Percentiles rank a stretch among this genome's conserved stretches.
Conservation (phyloP, 306 rosid genomes). For the Lathyrus sativus region DNA sequence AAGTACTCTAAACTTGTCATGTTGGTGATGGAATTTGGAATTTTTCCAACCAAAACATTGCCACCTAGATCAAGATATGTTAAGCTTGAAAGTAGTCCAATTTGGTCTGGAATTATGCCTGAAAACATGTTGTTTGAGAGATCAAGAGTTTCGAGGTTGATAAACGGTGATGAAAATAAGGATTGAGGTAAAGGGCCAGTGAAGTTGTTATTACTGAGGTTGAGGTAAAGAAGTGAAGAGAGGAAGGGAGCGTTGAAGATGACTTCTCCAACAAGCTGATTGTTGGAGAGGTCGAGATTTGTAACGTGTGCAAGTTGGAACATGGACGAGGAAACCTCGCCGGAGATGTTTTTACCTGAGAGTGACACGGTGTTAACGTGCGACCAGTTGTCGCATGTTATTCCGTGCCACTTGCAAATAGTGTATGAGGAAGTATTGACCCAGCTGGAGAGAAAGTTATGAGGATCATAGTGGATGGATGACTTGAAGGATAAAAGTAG, state of each 20-base stretch:
- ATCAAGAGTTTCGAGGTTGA: conserved; percentile 59
- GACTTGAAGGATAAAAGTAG: conserved; percentile 81
- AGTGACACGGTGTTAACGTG: conserved; percentile 52
- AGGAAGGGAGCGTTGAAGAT: conserved; percentile 23
- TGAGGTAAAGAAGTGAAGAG: conserved; percentile 58
- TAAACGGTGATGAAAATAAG: conserved; percentile 43
- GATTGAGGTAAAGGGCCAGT: conserved; percentile 68
- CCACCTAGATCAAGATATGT: conserved; percentile 86
- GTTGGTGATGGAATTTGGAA: conserved; percentile 67
- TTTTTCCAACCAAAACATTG: conserved; percentile 60
- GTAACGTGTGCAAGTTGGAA: conserved; percentile 52
- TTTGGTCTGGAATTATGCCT: conserved; percentile 59
- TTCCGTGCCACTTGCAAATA: conserved; percentile 70
- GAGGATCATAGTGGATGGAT: conserved; percentile 64
- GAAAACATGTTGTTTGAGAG: conserved; percentile 90
- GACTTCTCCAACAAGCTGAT: conserved; percentile 60
- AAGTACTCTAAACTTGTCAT: conserved; percentile 57
- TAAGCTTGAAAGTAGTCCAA: conserved; percentile 57
- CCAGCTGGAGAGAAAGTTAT: conserved; percentile 75
- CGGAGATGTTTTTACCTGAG: conserved; percentile 68
- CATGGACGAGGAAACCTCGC: conserved; percentile 49
- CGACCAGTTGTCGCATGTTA: conserved; percentile 59
- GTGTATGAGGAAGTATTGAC: conserved; percentile 26
- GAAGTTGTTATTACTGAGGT: conserved; percentile 82
- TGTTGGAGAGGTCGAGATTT: conserved; percentile 73